Base-by-base conservation (phyloP, 495 filamentous ascomycete genomes). In the Pseudomonodictys pantanalensis region DNA sequence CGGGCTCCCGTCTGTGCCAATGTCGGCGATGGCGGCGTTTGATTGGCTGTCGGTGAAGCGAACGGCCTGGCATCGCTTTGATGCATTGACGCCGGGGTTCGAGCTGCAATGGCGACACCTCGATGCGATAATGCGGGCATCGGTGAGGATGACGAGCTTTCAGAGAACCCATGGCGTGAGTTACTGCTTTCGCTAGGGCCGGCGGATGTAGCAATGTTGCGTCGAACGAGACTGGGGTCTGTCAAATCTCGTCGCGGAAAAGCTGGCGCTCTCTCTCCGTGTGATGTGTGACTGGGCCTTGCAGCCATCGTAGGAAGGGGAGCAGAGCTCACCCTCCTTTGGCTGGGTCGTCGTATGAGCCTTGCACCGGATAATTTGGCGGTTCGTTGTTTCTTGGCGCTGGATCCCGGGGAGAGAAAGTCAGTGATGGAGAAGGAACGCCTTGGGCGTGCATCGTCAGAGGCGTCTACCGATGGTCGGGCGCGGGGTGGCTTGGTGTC, bases 391-490 rank as follows among this genome's bases (percentile, higher is more conserved):
- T 63, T 68, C 67, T 64, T 69, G 43, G 66, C 61, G 30, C 60
- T 59, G 15, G 71, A 63, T 3, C 61, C 60, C 11, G 55, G 62
- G 1, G 71, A 64, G 4, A 73, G 49, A 2, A 74, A 60, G 55
- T 75, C 70, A 24, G 66, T 52, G 18, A 75, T 65, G 18, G 73
- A 75, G 69, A 74, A 73, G 44, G 73, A 75, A 45, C 72, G 70
- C 39, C 66, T 52, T 4, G 69, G 62, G 9, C 50, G 50, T 26
- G 46, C 52, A 26, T 35, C 33, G 11, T 64, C 60, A 12, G 52
- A 52, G 11, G 23, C 25, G 39, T 57, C 52, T 28, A 26, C 15
- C 3, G 58, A 51, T 8, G 20, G 18, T 6, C 58, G 6, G 29
- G 20, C 15, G 12, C 30, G 42, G 22, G 20, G 15, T 25, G 26